Evolutionary conservation across 352 stramenopile genomes (phyloP), one percentile per base, ranked within the genome.

Genomic region (Globisporangium viniferum): DNA sequence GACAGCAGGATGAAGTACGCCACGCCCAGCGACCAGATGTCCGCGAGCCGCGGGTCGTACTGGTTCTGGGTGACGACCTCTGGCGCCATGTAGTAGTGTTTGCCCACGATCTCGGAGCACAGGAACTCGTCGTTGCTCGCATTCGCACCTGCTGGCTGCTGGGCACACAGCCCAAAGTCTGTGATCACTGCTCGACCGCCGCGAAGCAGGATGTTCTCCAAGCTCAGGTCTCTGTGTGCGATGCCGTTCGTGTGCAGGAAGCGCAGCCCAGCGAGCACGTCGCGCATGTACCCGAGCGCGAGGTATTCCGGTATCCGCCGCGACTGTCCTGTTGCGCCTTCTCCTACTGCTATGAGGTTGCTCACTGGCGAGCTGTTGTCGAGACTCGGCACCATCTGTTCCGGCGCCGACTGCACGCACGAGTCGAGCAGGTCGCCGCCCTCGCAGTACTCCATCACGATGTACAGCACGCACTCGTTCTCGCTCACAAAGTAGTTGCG

Each of bases 81-180:
- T 1, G 96, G 97, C n/a, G 93, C 94, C 92, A 99, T 99, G 75
- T 99, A 99, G 69, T 98, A 98, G 60, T 94, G 87, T 73, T 99
- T 98, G 49, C 97, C 97, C 74, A 91, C 85, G 55, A 70, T 80
- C 55, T 89, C 82, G 20, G 77, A 64, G 54, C 84, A 90, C 24
- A 63, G 54, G 88, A 91, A 82, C 80, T 54, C 62, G 66, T 77
- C 64, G 41, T 31, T 9, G 22, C n/a, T 51, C 4, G 33, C 44
- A 76, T 79, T 51, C 44, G 5, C 66, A 73, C 80, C 36, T 65
- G 70, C 46, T 9, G 15, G 27, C 35, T 61, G 67, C 73, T 86
- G 78, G 90, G 73, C 83, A 57, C 80, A 93, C 9, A 93, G 71
- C 1, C 82, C 85, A 71, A 93, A 93, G 73, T 93, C 82, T 10